Evolutionary conservation across 257 asterid genomes (phyloP).

Genomic region (Eustoma russellianum): DNA sequence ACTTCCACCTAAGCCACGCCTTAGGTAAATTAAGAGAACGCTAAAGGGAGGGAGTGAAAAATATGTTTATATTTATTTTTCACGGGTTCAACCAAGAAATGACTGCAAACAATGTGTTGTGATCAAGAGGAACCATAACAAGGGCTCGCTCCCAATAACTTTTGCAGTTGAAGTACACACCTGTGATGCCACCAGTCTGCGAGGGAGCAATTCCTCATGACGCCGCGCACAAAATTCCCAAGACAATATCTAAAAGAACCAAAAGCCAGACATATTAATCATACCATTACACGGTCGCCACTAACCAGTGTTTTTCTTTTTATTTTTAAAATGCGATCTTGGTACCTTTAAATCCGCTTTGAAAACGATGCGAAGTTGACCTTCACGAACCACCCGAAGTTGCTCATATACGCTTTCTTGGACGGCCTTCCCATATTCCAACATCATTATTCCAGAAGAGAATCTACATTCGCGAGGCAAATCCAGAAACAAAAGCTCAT

Average conservation of each 20-base stretch:
- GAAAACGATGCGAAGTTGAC: conserved; percentile 86
- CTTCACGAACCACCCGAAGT: conserved; percentile 96
- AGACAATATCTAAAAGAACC: conserved; percentile 49
- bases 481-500: conserved; percentile 91
- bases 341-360: conserved; percentile 89
- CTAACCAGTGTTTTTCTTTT: background rate
- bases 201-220: conserved; percentile 96
- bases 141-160: no score
- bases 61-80: no score
- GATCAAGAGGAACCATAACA: no score
- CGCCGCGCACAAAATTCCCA: conserved; percentile 98
- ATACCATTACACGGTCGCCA: background rate
- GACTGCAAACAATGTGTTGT: no score
- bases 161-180: conserved; percentile 16
- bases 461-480: conserved; percentile 89
- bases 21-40: no score
- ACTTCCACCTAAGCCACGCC: no score
- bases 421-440: conserved; percentile 89
- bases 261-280: background rate
- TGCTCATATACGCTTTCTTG: conserved; percentile 95
- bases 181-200: conserved; percentile 94
- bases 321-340: background rate
- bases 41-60: no score
- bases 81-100: no score
- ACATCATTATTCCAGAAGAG: conserved; percentile 91